Conservation (phyloP, 1,284 basidiomycete genomes). For the Ceraceosorus guamensis region DNA sequence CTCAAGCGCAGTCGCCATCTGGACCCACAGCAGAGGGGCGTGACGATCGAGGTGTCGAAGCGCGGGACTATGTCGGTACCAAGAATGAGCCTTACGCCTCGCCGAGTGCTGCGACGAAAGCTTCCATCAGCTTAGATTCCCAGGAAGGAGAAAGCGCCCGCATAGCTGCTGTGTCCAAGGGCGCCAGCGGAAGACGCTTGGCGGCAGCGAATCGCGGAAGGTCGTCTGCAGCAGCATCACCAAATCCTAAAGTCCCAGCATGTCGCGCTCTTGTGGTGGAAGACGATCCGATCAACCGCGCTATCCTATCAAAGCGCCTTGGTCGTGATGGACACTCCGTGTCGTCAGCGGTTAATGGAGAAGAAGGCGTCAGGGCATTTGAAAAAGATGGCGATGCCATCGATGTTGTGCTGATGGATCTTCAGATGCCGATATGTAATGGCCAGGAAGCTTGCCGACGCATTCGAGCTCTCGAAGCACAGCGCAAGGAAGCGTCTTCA, state of each 20-base stretch:
- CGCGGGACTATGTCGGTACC: background rate
- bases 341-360: constrained; percentile 65
- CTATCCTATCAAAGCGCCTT: constrained; percentile 65
- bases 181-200: background rate
- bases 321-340: constrained; percentile 63
- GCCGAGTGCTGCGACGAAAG: background rate
- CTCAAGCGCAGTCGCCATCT: background rate
- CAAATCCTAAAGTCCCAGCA: constrained; percentile 12
- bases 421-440: constrained; percentile 78
- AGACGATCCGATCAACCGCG: constrained; percentile 68
- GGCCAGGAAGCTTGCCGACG: constrained; percentile 65
- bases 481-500: constrained; percentile 3
- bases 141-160: too few relatives aligned
- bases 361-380: constrained; percentile 65
- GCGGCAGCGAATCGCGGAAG: background rate
- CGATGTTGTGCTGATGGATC: constrained; percentile 75
- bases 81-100: background rate
- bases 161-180: too few relatives aligned
- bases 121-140: background rate
- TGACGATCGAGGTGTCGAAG: background rate
- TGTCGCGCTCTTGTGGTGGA: constrained; percentile 40
- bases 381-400: constrained; percentile 58
- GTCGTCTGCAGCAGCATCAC: background rate
- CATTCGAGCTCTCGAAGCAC: constrained; percentile 51
- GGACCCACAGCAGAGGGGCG: too few relatives aligned